These are phyloP conservation scores for Coleophoma crateriformis DNA, from an alignment of 2,329 filamentous ascomycete genomes.

Conservation along the genomic window DNA sequence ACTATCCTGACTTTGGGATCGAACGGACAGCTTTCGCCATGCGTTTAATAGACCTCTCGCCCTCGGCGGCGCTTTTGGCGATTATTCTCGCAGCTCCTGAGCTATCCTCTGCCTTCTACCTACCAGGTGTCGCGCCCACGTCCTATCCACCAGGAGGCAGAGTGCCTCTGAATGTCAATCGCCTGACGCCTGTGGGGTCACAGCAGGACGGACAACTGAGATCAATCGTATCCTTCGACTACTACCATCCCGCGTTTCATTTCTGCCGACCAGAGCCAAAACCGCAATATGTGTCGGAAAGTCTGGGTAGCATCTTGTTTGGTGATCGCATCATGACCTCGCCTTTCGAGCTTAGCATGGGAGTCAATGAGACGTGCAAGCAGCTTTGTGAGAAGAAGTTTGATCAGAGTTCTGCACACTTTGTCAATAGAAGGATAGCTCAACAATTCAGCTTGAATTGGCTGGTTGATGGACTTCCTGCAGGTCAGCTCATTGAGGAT, in stretches of 20 bases:
- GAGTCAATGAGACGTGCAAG: conserved; percentile 81
- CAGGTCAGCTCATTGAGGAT: conserved; percentile 77
- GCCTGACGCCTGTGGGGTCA: conserved; percentile 78
- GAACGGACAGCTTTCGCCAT: conserved; percentile 17
- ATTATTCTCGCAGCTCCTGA: conserved; percentile 45
- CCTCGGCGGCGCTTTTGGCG: conserved; percentile 42
- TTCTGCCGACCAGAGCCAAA: conserved; percentile 80
- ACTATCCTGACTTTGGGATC: not conserved
- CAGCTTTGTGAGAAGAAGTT: conserved; percentile 67
- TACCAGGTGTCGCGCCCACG: conserved; percentile 90
- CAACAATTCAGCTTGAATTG: conserved; percentile 92
- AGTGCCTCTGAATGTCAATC: conserved; percentile 89
- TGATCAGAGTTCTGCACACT: conserved; percentile 61
- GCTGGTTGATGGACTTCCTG: conserved; percentile 90
- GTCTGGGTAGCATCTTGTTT: conserved; percentile 91
- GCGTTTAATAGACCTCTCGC: conserved; percentile 22
- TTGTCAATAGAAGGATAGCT: conserved; percentile 76
- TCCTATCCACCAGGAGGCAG: conserved; percentile 76
- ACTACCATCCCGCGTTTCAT: conserved; percentile 83
- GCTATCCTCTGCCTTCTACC: conserved; percentile 75
- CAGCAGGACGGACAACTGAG: conserved; percentile 74
- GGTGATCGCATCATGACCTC: conserved; percentile 98
- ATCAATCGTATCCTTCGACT: conserved; percentile 94
- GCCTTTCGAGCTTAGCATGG: conserved; percentile 85
- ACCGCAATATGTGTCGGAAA: conserved; percentile 77